phyloP scores from a whole-genome alignment of 108 stramenopile species.

The Skeletonema tropicum region DNA sequence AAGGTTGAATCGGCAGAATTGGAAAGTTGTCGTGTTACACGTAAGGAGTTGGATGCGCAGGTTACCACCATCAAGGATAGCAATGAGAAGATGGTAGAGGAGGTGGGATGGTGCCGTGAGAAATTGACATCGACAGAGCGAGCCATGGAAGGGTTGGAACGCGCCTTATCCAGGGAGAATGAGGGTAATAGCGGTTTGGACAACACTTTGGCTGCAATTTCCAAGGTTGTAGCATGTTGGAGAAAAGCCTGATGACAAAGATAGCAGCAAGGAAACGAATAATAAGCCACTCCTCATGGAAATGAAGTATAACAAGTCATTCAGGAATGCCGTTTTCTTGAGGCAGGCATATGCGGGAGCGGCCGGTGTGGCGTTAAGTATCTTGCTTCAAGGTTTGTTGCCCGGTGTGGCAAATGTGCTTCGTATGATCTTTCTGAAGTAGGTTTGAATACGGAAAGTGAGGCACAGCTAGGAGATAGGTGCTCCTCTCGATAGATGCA shows the following conservation, averaged over 20 bases:
- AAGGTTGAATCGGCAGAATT: slow-evolving; percentile 28
- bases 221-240: slow-evolving; percentile 13
- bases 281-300: slow-evolving; percentile 37
- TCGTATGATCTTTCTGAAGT: slow-evolving; percentile 27
- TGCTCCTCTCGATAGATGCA: neutral
- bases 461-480: neutral
- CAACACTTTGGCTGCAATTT: slow-evolving; percentile 20
- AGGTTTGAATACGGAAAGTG: neutral
- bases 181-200: neutral
- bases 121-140: slow-evolving; percentile 32
- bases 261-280: slow-evolving; percentile 14
- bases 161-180: slow-evolving; percentile 34
- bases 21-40: slow-evolving; percentile 23
- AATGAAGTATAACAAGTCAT: slow-evolving; percentile 51
- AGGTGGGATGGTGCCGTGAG: slow-evolving; percentile 49
- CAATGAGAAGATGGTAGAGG: slow-evolving; percentile 27
- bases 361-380: slow-evolving; percentile 33
- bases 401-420: slow-evolving; percentile 33
- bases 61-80: slow-evolving; percentile 11
- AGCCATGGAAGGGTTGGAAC: slow-evolving; percentile 42
- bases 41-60: slow-evolving; percentile 21
- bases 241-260: slow-evolving; percentile 2
- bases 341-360: slow-evolving; percentile 41
- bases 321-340: slow-evolving; percentile 41
- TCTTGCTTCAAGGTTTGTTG: slow-evolving; percentile 29